These are phyloP conservation scores for Moringa oleifera DNA, from an alignment of 345 rosid genomes.

Conservation along the genomic window DNA sequence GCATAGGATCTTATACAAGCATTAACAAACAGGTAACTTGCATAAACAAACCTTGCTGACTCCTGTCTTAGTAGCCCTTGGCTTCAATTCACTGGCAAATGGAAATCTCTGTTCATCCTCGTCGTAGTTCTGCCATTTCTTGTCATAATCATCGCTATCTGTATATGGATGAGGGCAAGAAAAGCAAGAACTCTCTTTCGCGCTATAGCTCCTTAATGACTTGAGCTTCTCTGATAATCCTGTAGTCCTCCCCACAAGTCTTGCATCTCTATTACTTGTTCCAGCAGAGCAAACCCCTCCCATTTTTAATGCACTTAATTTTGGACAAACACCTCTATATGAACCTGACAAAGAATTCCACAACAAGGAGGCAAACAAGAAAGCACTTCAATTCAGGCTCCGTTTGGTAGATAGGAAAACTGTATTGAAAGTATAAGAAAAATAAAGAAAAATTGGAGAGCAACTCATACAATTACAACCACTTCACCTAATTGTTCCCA, in stretches of 20 bases:
- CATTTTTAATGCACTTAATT: conserved; percentile 34
- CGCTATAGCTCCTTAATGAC: conserved; percentile 29
- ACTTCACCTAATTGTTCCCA: not conserved
- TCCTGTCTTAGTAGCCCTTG: conserved; percentile 30
- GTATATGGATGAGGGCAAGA: conserved; percentile 10
- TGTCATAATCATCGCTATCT: conserved; percentile 14
- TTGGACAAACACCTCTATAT: conserved; percentile 4
- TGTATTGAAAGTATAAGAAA: not conserved
- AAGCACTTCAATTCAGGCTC: not conserved
- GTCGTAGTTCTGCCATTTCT: conserved; percentile 15
- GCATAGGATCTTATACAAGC: not conserved
- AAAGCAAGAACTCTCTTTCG: conserved; percentile 22
- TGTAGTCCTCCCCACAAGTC: conserved; percentile 21
- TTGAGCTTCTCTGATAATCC: conserved; percentile 35
- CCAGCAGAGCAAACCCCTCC: conserved; percentile 60
- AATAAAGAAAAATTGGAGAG: not conserved
- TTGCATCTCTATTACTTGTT: conserved; percentile 15
- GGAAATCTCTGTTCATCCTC: conserved; percentile 23
- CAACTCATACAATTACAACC: not conserved
- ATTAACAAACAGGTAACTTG: not conserved
- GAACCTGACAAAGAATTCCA: conserved; percentile 1
- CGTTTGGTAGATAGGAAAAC: not conserved
- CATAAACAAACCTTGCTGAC: conserved; percentile 38
- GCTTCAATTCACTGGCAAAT: conserved; percentile 55
- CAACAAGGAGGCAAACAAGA: not conserved